Evolutionary conservation across 2,329 filamentous ascomycete genomes (phyloP).

Genomic region (Pseudocercospora crystallina): DNA sequence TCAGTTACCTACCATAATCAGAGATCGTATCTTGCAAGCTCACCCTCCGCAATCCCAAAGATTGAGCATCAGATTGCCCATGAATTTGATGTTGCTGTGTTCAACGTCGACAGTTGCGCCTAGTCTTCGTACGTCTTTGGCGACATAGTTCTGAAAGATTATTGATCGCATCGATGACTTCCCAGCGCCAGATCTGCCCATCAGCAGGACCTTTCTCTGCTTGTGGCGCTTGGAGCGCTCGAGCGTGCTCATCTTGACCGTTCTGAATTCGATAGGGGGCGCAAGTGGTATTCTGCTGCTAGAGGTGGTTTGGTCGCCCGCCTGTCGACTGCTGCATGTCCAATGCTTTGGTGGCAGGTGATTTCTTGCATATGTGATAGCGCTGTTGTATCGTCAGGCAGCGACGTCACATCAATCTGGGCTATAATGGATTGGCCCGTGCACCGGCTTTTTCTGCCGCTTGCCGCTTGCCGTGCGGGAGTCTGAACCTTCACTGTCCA

Average conservation of each 20-base stretch:
- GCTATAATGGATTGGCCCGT: neutral
- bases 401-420: too few species aligned
- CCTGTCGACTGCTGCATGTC: too few species aligned
- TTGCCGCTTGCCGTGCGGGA: too few species aligned
- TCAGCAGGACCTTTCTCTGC: constrained; percentile 55
- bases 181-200: constrained; percentile 93
- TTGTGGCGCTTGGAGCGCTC: constrained; percentile 49
- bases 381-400: too few species aligned
- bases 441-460: neutral
- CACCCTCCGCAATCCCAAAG: constrained; percentile 96
- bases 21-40: constrained; percentile 30
- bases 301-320: too few species aligned
- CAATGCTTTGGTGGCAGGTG: neutral
- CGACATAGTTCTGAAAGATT: constrained; percentile 98
- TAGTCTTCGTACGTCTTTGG: constrained; percentile 86
- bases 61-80: constrained; percentile 95
- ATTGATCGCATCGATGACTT: constrained; percentile 99
- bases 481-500: too few species aligned
- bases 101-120: constrained; percentile 98
- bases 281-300: too few species aligned
- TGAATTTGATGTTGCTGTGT: constrained; percentile 97
- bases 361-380: too few species aligned
- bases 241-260: constrained; percentile 27
- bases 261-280: too few species aligned
- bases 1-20: constrained; percentile 10